Evolutionary conservation across 306 rosid genomes (phyloP), one percentile per base, ranked within the genome.

Genomic region (Ammopiptanthus mongolicus): DNA sequence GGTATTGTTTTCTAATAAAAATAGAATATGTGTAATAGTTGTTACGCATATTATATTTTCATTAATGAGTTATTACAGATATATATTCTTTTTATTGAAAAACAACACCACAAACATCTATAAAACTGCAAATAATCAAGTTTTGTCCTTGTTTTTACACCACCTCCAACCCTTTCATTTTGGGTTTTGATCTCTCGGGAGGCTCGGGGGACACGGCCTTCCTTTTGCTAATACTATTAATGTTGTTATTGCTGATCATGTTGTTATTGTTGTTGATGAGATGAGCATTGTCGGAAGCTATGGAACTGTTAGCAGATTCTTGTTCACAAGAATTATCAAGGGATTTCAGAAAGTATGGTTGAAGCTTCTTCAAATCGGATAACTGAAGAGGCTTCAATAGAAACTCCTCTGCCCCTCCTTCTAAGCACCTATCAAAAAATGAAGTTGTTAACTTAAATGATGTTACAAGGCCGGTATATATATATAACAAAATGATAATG

Each of bases 381-480:
- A 83, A 50, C 77, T 90, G 92, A 46, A 95, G 85, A 69, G 98
- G 98, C 80, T 95, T 95, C 85, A 95, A 39, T 36, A 95, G 96
- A 73, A 95, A 95, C 75, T 95, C 95, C 55, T 91, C 97, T 5
- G 97, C 98, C 9, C 98, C 98, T 86, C 52, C 98, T 75, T 91
- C 96, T 78, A 95, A 70, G 80, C 98, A 95, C 97, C 98, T 95
- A 78, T 74, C 13, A 48, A 12, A 19, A 72, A 59, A 72, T 25
- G 0, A 79, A 72, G 3, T 9, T 52, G 6, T 71, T 37, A 78
- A 78, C 18, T 4, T 33, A 3, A 63, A 17, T 31, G 22, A 14
- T 28, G 29, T 13, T 8, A 19, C 14, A n/a, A n/a, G n/a, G n/a
- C n/a, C n/a, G n/a, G n/a, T n/a, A n/a, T n/a, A n/a, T n/a, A n/a